Percentiles rank a stretch among this genome's conserved stretches.
phyloP scores from a whole-genome alignment of 2,329 filamentous ascomycete genomes.

The Pseudofabraea citricarpa region DNA sequence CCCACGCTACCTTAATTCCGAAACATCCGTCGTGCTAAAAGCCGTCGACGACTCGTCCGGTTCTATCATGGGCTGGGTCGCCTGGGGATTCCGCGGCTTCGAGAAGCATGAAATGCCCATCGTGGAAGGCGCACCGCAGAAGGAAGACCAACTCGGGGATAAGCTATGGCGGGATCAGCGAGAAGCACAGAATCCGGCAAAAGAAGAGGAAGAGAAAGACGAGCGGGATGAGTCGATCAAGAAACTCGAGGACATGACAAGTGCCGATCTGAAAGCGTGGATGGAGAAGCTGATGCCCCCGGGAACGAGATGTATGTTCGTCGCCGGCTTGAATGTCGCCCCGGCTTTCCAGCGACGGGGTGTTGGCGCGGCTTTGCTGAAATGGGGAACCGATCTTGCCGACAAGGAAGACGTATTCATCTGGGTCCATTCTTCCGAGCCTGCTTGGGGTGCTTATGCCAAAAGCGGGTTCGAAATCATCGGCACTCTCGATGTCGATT shows the following conservation, averaged over 20 bases:
- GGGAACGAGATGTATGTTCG: slow-evolving; percentile 28
- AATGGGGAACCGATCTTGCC: slow-evolving; percentile 1
- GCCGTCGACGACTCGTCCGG: slow-evolving; percentile 27
- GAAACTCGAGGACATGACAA: slow-evolving; percentile 26
- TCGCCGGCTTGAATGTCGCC: slow-evolving; percentile 29
- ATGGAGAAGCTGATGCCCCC: slow-evolving; percentile 21
- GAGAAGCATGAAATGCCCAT: slow-evolving; percentile 12
- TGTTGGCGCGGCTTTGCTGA: slow-evolving; percentile 27
- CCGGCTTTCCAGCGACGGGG: slow-evolving; percentile 28
- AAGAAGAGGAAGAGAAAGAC: background rate
- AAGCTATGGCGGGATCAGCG: background rate
- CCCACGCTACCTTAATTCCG: slow-evolving; percentile 16
- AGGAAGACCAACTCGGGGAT: slow-evolving; percentile 2
- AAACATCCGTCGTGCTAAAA: slow-evolving; percentile 27
- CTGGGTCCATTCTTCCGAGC: slow-evolving; percentile 1
- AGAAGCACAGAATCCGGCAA: background rate
- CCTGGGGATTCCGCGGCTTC: slow-evolving; percentile 29
- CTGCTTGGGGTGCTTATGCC: background rate
- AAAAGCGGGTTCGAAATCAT: slow-evolving; percentile 14
- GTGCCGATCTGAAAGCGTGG: slow-evolving; percentile 26
- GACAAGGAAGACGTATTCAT: background rate
- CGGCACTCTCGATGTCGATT: slow-evolving; percentile 24
- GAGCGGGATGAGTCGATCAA: slow-evolving; percentile 13
- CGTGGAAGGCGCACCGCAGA: slow-evolving; percentile 5
- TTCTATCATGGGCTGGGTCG: slow-evolving; percentile 28